phyloP scores from a whole-genome alignment of 768 basidiomycete genomes.

The Suillus occidentalis region DNA sequence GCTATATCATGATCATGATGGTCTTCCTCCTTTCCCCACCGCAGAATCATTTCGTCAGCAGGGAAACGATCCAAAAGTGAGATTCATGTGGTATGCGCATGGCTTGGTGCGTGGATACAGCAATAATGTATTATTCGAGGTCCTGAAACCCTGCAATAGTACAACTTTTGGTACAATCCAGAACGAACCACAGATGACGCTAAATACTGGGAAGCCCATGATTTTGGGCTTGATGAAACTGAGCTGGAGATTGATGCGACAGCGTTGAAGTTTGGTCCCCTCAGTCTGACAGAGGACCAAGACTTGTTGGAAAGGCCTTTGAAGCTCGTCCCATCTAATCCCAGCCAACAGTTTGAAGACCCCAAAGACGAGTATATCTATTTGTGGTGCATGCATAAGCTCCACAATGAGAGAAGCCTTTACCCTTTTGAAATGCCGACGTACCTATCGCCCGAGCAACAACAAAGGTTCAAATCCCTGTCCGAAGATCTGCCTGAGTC shows the following conservation, averaged over 20 bases:
- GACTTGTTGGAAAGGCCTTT: background rate
- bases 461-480: background rate
- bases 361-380: background rate
- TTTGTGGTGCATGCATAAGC: background rate
- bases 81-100: background rate
- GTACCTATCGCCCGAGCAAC: background rate
- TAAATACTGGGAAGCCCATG: background rate
- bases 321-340: background rate
- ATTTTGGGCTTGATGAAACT: background rate
- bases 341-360: background rate
- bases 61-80: background rate
- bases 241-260: background rate
- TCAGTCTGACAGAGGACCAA: no score
- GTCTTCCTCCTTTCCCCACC: background rate
- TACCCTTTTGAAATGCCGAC: background rate
- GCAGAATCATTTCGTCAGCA: background rate
- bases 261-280: background rate
- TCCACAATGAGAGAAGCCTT: background rate
- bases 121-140: background rate
- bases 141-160: background rate
- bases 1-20: no score
- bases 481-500: background rate
- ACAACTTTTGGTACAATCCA: slow-evolving; percentile 1
- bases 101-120: background rate
- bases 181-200: background rate